Conservation (phyloP, 2,329 filamentous ascomycete genomes). For the Myriangium duriaei region DNA sequence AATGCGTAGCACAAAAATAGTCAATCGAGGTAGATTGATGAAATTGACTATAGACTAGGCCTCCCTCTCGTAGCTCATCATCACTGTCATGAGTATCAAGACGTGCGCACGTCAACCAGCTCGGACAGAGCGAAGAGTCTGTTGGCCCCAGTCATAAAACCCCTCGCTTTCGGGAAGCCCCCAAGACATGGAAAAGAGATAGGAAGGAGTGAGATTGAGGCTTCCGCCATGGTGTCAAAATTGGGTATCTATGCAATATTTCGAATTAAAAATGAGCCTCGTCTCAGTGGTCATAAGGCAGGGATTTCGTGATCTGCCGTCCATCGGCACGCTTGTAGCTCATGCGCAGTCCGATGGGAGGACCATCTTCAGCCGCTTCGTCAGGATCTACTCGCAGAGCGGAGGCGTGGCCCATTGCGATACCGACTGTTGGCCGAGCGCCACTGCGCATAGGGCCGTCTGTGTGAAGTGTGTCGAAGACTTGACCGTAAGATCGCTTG, state of each 20-base stretch:
- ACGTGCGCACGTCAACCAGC: no score
- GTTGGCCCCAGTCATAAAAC: no score
- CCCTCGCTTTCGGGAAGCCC: no score
- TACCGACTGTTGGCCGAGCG: conserved; percentile 26
- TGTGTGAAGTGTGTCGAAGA: conserved; percentile 33
- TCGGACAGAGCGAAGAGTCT: no score
- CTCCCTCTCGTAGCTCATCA: no score
- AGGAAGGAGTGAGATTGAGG: no score
- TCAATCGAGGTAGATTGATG: no score
- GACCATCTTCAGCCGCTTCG: conserved; percentile 14
- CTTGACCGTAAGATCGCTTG: conserved; percentile 35
- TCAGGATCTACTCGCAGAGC: conserved; percentile 19
- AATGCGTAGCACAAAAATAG: no score
- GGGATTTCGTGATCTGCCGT: conserved; percentile 18
- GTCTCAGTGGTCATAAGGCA: conserved; percentile 13
- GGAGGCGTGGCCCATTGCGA: conserved; percentile 14
- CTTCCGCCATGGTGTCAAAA: no score
- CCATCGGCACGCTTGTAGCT: conserved; percentile 37
- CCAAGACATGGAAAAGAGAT: no score
- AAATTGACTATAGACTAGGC: no score
- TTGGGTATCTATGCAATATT: background rate
- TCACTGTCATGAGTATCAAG: no score
- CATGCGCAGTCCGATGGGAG: conserved; percentile 25
- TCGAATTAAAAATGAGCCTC: background rate
- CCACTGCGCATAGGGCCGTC: conserved; percentile 32